Evolutionary conservation across 2,329 filamentous ascomycete genomes (phyloP).

Genomic region (Zasmidium citrigriseum): DNA sequence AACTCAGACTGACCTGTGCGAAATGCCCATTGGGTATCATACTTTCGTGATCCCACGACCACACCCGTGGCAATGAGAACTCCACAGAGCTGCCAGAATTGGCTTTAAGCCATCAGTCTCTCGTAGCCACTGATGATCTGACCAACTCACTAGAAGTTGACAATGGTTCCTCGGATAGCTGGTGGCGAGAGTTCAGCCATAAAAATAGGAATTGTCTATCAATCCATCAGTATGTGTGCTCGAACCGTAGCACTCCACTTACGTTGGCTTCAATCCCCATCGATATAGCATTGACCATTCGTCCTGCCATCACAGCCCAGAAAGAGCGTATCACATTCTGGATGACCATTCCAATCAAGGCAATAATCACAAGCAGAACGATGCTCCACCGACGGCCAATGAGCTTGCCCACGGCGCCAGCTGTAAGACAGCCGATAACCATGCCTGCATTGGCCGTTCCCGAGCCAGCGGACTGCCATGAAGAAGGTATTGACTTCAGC

Average conservation of each 20-base stretch:
- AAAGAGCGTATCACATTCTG: constrained; percentile 3
- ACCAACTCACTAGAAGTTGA: not conserved
- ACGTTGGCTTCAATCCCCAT: constrained; percentile 6
- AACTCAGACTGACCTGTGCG: not conserved
- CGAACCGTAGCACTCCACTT: not conserved
- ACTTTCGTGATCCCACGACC: not conserved
- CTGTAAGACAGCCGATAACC: not conserved
- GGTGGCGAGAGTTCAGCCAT: not conserved
- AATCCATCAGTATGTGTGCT: not conserved
- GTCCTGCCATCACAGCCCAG: constrained; percentile 6
- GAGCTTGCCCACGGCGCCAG: constrained; percentile 1
- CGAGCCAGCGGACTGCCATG: not conserved
- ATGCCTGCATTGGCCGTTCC: not conserved
- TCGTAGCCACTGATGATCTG: not conserved
- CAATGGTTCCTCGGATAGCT: not conserved
- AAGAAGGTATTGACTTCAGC: not conserved
- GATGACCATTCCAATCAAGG: constrained; percentile 4
- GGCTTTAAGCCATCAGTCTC: not conserved
- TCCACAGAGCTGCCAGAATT: not conserved
- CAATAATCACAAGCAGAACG: not conserved
- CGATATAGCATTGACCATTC: constrained; percentile 6
- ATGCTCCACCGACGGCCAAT: constrained; percentile 3
- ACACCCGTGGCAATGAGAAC: not conserved
- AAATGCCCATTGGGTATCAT: not conserved
- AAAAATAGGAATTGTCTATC: not conserved